A percentile compares a stretch with the other conserved stretches of the same genome.
Conservation (phyloP, 768 basidiomycete species). For the Tylopilus subfusipes region DNA sequence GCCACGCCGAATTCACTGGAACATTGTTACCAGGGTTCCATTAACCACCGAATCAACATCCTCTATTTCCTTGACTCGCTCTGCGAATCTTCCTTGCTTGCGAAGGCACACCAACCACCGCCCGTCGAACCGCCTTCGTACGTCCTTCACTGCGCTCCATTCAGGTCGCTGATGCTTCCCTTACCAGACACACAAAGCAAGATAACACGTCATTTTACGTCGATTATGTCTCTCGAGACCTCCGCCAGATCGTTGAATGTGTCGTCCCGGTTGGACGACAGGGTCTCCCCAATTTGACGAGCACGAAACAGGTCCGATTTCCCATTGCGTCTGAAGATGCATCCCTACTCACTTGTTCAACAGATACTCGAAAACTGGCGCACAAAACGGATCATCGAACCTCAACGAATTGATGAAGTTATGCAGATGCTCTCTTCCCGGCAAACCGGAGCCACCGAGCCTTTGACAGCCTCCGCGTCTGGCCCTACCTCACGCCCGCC, state of each 20-base stretch:
- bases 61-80: constrained; percentile 88
- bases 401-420: constrained; percentile 71
- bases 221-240: constrained; percentile 72
- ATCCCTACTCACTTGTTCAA: not conserved
- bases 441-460: constrained; percentile 22
- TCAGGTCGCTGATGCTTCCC: not conserved
- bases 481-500: constrained; percentile 17
- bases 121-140: constrained; percentile 22
- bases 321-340: too few species aligned
- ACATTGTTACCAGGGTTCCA: constrained; percentile 53
- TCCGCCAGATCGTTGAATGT: constrained; percentile 70
- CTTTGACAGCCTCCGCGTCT: constrained; percentile 16
- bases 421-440: constrained; percentile 53
- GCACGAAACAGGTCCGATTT: constrained; percentile 75
- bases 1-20: too few species aligned
- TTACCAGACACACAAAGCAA: constrained; percentile 32
- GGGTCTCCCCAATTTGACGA: constrained; percentile 82
- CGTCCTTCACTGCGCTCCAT: not conserved
- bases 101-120: constrained; percentile 50
- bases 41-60: constrained; percentile 92
- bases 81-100: constrained; percentile 72
- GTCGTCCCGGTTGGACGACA: constrained; percentile 90
- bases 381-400: constrained; percentile 78
- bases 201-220: constrained; percentile 59
- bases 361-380: constrained; percentile 90